Percentiles rank a stretch among this genome's conserved stretches.
Evolutionary conservation across 1,139 yeast genomes (phyloP).

Genomic region (Debaryomyces udenii): DNA sequence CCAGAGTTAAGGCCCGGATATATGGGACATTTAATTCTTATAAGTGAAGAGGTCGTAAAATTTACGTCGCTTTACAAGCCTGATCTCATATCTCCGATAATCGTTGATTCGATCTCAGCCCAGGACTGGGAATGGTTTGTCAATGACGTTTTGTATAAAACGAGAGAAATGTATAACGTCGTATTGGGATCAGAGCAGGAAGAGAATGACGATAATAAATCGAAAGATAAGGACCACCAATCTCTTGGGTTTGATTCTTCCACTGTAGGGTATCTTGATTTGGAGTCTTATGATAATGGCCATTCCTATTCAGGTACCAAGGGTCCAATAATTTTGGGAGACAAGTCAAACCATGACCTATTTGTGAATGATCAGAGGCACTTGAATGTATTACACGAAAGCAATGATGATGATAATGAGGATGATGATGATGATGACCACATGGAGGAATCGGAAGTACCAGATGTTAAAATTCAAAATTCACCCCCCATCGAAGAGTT

Average conservation of each 20-base stretch:
- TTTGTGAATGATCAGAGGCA: constrained; percentile 28
- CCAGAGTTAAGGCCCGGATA: constrained; percentile 46
- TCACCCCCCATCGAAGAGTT: constrained; percentile 27
- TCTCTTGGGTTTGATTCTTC: constrained; percentile 36
- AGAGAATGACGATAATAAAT: constrained; percentile 17
- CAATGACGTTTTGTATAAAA: constrained; percentile 43
- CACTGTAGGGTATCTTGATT: constrained; percentile 40
- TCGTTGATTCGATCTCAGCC: constrained; percentile 40
- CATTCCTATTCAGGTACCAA: constrained; percentile 19
- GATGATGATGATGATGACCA: constrained; percentile 23
- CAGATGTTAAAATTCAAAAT: constrained; percentile 28
- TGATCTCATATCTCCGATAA: constrained; percentile 47
- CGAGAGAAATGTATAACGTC: constrained; percentile 50
- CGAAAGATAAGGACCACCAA: constrained; percentile 15
- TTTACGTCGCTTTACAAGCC: constrained; percentile 53
- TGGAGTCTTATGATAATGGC: constrained; percentile 30
- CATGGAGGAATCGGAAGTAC: constrained; percentile 21
- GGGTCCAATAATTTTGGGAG: constrained; percentile 36
- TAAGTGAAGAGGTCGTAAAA: constrained; percentile 53
- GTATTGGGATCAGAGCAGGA: constrained; percentile 46
- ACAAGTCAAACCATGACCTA: constrained; percentile 37
- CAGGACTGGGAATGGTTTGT: constrained; percentile 52
- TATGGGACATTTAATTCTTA: constrained; percentile 50
- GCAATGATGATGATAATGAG: constrained; percentile 22
- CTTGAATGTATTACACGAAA: constrained; percentile 11